Evolutionary conservation across 2,329 filamentous ascomycete species (phyloP), one percentile per base, ranked within the genome.

Genomic region (Byssochlamys sp.): DNA sequence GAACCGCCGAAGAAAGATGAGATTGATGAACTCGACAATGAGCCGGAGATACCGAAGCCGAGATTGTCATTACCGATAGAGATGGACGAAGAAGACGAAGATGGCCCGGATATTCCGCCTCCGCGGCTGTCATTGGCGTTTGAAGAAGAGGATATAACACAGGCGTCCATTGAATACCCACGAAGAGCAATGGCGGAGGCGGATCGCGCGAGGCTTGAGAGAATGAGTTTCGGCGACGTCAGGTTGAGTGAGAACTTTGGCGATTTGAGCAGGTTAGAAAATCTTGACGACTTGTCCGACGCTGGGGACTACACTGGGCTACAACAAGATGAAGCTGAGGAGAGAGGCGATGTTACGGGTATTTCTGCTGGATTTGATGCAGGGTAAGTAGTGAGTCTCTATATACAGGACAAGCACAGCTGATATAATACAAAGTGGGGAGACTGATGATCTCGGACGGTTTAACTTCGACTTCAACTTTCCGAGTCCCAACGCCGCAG

Each of bases 201-300:
- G 35, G 72, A 75, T 33, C 68, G 64, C 25, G 66, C 68, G 39
- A 69, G 71, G 28, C 55, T 77, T 14, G 76, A 73, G 11, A 73
- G 75, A 59, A 74, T 76, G 59, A 77, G 79, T 59, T 71, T 74
- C 55, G 73, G 70, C 11, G 71, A 68, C 54, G 66, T 70, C 25
- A 67, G 75, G 24, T 66, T 80, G 53, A 82, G 79, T 62, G 80
- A 81, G 58, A 71, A 77, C 57, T 82, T 82, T 62, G 78, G 71
- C 1, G 78, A 79, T 56, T 60, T 77, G 52, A 77, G 74, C 19
- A 71, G 75, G 56, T 59, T 78, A 7, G 77, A 78, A 55, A 74
- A 75, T 11, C 14, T 45, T 14, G 39, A 45, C 39, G 19, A 75
- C 71, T 1, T 76, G 61, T 12, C 73, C 7, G 39, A 76, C 29